Conservation (phyloP, 192 early-diverging fungal species). For the Nowakowskiella sp. region DNA sequence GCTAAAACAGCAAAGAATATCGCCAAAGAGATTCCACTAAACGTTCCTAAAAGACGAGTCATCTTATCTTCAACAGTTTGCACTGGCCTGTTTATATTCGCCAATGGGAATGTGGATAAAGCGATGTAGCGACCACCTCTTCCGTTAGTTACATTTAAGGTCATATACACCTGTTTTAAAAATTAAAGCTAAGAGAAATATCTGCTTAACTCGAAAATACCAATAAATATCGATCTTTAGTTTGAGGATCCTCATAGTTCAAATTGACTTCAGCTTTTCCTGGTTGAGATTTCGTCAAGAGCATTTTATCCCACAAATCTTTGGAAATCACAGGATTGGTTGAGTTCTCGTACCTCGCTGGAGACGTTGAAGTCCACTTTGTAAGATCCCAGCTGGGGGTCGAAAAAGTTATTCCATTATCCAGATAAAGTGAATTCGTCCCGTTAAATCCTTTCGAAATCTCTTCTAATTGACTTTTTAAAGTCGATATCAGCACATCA, state of each 20-base stretch:
- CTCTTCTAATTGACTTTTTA: not conserved
- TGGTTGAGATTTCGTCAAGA: not conserved
- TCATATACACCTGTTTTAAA: not conserved
- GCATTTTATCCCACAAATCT: not conserved
- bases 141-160: not conserved
- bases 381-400: not conserved
- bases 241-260: not conserved
- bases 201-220: not conserved
- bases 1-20: conserved; percentile 17
- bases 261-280: not conserved
- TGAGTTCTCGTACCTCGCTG: not conserved
- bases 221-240: not conserved
- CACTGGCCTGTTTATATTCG: conserved; percentile 21
- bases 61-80: conserved; percentile 11
- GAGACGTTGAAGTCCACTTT: not conserved
- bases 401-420: not conserved
- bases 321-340: not conserved
- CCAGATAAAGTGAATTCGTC: not conserved
- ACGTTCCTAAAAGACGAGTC: conserved; percentile 2
- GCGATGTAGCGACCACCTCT: conserved; percentile 1
- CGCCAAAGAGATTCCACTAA: conserved; percentile 10
- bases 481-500: not conserved
- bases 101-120: conserved; percentile 16
- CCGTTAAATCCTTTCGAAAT: not conserved
- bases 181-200: not conserved